A percentile compares a stretch with the other conserved stretches of the same genome.
Evolutionary conservation across 2,329 filamentous ascomycete genomes (phyloP).

Genomic region (Alternaria burnsii): DNA sequence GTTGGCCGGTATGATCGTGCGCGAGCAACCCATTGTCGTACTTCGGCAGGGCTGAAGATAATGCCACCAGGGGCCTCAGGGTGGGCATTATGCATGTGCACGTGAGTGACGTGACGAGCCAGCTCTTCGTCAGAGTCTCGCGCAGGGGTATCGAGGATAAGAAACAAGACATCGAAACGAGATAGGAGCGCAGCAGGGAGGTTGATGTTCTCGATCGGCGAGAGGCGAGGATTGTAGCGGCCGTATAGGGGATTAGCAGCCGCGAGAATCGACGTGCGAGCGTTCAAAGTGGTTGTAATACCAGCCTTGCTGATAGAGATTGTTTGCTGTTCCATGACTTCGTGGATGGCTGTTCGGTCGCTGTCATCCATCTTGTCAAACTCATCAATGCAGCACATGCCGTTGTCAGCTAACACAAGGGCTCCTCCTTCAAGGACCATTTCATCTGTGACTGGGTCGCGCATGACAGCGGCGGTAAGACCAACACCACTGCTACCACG

Average conservation of each 20-base stretch:
- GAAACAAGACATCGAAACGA: slow-evolving; percentile 95
- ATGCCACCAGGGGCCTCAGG: slow-evolving; percentile 73
- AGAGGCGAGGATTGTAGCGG: slow-evolving; percentile 96
- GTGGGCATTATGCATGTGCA: slow-evolving; percentile 96
- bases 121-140: slow-evolving; percentile 92
- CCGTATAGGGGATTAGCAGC: slow-evolving; percentile 97
- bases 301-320: slow-evolving; percentile 90
- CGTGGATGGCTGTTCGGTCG: slow-evolving; percentile 82
- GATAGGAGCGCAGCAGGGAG: slow-evolving; percentile 95
- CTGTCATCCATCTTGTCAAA: slow-evolving; percentile 92
- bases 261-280: slow-evolving; percentile 92
- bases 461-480: slow-evolving; percentile 84
- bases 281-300: slow-evolving; percentile 96
- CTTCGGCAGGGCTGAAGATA: slow-evolving; percentile 92
- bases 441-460: slow-evolving; percentile 82
- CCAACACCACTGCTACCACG: slow-evolving; percentile 83
- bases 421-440: slow-evolving; percentile 85
- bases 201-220: slow-evolving; percentile 98
- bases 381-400: slow-evolving; percentile 86
- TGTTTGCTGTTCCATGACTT: slow-evolving; percentile 89
- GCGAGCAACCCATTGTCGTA: slow-evolving; percentile 93
- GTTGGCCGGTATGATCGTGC: slow-evolving; percentile 88
- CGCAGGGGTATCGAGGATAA: slow-evolving; percentile 92
- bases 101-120: slow-evolving; percentile 92
- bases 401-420: slow-evolving; percentile 81